These are phyloP conservation scores for Amanita rubescens DNA, from an alignment of 768 basidiomycete species.

Conservation along the genomic window DNA sequence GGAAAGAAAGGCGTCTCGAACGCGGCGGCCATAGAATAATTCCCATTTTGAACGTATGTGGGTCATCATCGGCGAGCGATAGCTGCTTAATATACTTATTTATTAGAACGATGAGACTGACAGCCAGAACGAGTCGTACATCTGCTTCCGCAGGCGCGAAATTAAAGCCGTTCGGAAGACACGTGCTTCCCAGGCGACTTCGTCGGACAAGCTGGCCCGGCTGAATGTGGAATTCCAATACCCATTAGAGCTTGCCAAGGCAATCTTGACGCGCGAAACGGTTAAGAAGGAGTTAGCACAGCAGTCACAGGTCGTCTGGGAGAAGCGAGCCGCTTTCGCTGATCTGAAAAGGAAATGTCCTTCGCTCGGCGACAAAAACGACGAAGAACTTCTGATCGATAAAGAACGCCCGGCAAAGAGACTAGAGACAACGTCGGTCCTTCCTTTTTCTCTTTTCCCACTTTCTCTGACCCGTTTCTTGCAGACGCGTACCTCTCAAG, in stretches of 20 bases:
- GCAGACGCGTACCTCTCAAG: conserved; percentile 45
- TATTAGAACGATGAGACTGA: conserved; percentile 82
- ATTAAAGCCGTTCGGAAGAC: conserved; percentile 94
- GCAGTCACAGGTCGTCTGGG: conserved; percentile 68
- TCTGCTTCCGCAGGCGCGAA: conserved; percentile 94
- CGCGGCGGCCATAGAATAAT: conserved; percentile 81
- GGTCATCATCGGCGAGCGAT: not conserved
- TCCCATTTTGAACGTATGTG: conserved; percentile 77
- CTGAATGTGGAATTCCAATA: conserved; percentile 69
- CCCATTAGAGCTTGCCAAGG: conserved; percentile 65
- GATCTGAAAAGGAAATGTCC: conserved; percentile 78
- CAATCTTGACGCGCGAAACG: conserved; percentile 64
- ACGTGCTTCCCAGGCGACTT: conserved; percentile 81
- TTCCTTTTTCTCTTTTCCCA: conserved; percentile 10
- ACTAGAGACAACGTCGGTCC: conserved; percentile 31
- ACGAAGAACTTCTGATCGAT: conserved; percentile 69
- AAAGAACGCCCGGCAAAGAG: conserved; percentile 61
- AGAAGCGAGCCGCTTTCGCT: conserved; percentile 53
- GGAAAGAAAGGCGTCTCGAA: conserved; percentile 79
- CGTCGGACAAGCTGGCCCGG: conserved; percentile 81
- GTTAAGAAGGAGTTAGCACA: conserved; percentile 61
- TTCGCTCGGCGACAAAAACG: conserved; percentile 48
- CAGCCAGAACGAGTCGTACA: conserved; percentile 85
- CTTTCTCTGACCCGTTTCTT: not conserved
- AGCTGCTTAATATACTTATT: conserved; percentile 7